Base-by-base conservation (phyloP, 2,329 filamentous ascomycete genomes). In the Hymenoscyphus repandus region DNA sequence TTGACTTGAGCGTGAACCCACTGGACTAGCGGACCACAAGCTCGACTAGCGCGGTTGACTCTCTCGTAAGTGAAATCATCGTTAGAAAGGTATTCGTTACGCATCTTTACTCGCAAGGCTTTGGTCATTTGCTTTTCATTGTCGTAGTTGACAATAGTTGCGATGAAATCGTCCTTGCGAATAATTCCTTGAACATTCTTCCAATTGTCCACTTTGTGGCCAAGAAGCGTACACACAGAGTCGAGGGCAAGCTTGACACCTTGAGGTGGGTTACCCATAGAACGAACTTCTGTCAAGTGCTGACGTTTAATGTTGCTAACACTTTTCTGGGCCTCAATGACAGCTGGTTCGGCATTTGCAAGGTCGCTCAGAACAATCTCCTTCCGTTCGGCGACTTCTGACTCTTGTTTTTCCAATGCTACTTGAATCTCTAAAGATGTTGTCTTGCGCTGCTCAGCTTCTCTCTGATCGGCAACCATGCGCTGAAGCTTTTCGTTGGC, bases 251-350 rank as follows among this genome's bases (percentile, higher is more conserved):
- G 82, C 65, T 90, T 86, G 61, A 99, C 95, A 75, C 90, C 90
- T 60, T 83, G 78, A 7, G 93, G 93, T 6, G 93, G 93, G 63
- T 90, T 95, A 59, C 85, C 83, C 93, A 99, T 97, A 58, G 92
- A 96, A 66, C 93, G 84, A 45, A 99, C 92, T 82, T 99, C 93
- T 11, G 91, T 96, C 58, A 99, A 78, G 69, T 99, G 93, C 68
- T 96, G 90, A 66, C 88, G 84, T 76, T 97, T 99, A 75, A 99
- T 99, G 75, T 95, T 96, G 74, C 88, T 93, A 69, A 99, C 95
- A 71, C 91, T 96, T 68, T 90, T 89, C 73, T 93, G 89, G 44
- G 93, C 93, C 69, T 95, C 90, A 55, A 88, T 73, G 49, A 99
- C 93, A 44, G 93, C 93, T 7, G 93, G 93, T 67, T 97, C 92